Percentiles rank a stretch among this genome's conserved stretches.
Evolutionary conservation across 2,329 filamentous ascomycete genomes (phyloP).

Genomic region (Davidsoniella virescens): DNA sequence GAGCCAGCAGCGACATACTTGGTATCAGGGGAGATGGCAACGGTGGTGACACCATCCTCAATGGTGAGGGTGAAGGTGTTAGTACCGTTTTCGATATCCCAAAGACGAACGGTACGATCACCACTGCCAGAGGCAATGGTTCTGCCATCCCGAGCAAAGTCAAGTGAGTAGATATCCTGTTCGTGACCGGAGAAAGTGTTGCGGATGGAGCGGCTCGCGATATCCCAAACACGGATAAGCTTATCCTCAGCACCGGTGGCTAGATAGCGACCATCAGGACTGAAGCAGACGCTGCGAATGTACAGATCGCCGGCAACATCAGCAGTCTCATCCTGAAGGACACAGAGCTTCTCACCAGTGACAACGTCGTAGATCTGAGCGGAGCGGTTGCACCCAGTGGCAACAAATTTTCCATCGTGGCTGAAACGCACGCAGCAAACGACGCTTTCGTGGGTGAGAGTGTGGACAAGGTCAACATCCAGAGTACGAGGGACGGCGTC

Average conservation of each 20-base stretch:
- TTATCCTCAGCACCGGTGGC: constrained; percentile 97
- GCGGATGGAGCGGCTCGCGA: constrained; percentile 64
- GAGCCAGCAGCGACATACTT: constrained; percentile 89
- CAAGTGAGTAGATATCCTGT: constrained; percentile 93
- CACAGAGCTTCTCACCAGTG: constrained; percentile 72
- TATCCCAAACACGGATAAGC: constrained; percentile 95
- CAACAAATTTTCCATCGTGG: constrained; percentile 84
- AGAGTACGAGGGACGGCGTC: constrained; percentile 74
- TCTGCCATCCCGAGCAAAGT: constrained; percentile 84
- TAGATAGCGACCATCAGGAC: constrained; percentile 82
- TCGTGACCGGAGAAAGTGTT: constrained; percentile 94
- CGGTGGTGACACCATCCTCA: constrained; percentile 92
- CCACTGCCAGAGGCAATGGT: constrained; percentile 93
- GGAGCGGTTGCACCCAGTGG: constrained; percentile 94
- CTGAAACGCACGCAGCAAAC: constrained; percentile 98
- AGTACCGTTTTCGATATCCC: constrained; percentile 78
- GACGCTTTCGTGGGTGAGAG: constrained; percentile 82
- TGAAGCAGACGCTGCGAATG: constrained; percentile 97
- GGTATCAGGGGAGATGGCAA: constrained; percentile 90
- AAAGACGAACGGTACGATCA: constrained; percentile 84
- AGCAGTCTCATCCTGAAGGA: constrained; percentile 75
- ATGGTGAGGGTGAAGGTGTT: constrained; percentile 78
- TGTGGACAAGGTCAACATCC: constrained; percentile 89
- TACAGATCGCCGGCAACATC: constrained; percentile 86
- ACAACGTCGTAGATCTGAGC: constrained; percentile 97